Base-by-base conservation (phyloP, 345 rosid species). In the Mercurialis annua region DNA sequence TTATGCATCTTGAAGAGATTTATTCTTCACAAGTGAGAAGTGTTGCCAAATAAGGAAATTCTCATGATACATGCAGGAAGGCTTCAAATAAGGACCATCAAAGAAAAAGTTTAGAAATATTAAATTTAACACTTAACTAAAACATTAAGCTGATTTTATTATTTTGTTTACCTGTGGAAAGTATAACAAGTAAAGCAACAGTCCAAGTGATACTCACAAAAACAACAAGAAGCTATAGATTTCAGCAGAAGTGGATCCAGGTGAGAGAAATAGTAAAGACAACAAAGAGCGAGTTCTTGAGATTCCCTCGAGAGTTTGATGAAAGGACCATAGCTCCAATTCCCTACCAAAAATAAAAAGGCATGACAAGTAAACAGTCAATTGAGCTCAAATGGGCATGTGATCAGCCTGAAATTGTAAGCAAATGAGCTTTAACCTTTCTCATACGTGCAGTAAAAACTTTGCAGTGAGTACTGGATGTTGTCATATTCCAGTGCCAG, bases 221-320 rank as follows among this genome's bases (percentile, higher is more conserved):
- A 75, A 79, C 88, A 94, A 78, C 90, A 91, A 20, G 74, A 77
- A 67, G 83, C 78, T 68, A 91, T 62, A 16, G 97, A 80, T 67
- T 79, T 81, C 84, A 94, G 81, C 64, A 86, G 50, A 57, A 44
- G 54, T 50, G 78, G 59, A 48, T 81, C 85, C 72, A 89, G 60
- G 60, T 68, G 71, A 48, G 91, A 70, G 74, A 89, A 94, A 71
- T 87, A 86, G 77, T 76, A 83, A 36, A 91, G 88, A 80, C 88
- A 76, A 69, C 77, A 80, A 48, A 86, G 53, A 29, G 96, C 69
- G 60, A 89, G 77, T 63, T 87, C 91, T 78, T 91, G 97, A 67
- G 76, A 71, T 74, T 82, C 87, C 72, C 70, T 38, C 15, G 87
- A 80, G 72, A 94, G 96, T 54, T 72, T 81, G 53, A 83, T 36